A percentile compares a stretch with the other conserved stretches of the same genome.
Evolutionary conservation across 2,329 filamentous ascomycete genomes (phyloP).

Genomic region (Cercospora sojina): DNA sequence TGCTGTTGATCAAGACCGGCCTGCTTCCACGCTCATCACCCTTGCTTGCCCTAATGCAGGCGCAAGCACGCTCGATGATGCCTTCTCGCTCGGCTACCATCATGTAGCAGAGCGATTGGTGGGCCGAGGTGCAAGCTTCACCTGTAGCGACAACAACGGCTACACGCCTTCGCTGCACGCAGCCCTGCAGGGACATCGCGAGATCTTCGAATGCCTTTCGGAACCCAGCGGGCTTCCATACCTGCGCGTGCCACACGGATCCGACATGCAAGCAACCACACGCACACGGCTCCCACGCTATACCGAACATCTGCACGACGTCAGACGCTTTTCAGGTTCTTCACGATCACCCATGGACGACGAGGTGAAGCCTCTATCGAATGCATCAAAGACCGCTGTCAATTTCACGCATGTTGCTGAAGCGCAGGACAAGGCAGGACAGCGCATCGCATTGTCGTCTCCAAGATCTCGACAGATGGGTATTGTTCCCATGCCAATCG

Average conservation of each 20-base stretch:
- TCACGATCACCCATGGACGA: not conserved
- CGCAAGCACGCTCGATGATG: not conserved
- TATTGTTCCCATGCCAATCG: not conserved
- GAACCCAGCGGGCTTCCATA: slow-evolving; percentile 68
- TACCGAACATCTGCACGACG: not conserved
- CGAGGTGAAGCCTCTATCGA: not conserved
- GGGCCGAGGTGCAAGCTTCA: not conserved
- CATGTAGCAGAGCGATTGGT: not conserved
- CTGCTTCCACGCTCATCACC: slow-evolving; percentile 39
- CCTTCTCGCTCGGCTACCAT: not conserved
- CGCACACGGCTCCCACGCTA: not conserved
- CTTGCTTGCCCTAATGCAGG: not conserved
- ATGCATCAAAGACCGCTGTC: not conserved
- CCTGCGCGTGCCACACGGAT: slow-evolving; percentile 56
- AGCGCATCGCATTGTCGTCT: not conserved
- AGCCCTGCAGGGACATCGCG: slow-evolving; percentile 69
- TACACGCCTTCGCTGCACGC: slow-evolving; percentile 83
- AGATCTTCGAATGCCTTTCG: slow-evolving; percentile 74
- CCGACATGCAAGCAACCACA: not conserved
- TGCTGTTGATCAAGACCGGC: slow-evolving; percentile 58
- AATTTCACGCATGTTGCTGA: not conserved
- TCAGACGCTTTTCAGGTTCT: not conserved
- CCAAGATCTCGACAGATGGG: not conserved
- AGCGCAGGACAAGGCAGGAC: not conserved
- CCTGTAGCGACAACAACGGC: slow-evolving; percentile 64